phyloP scores from a whole-genome alignment of 345 rosid genomes.

The Bretschneidera sinensis region DNA sequence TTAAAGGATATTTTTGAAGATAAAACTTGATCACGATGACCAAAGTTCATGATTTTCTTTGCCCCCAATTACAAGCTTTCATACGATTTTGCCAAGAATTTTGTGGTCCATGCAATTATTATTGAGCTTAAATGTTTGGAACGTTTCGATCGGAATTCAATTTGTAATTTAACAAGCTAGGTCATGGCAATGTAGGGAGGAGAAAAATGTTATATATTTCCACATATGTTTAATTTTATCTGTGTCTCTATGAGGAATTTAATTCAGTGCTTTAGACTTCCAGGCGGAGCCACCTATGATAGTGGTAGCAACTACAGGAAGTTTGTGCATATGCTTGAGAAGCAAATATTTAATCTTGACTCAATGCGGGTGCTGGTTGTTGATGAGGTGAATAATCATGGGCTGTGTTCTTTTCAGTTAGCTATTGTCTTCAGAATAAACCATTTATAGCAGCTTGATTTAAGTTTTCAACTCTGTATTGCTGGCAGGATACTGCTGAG shows the following conservation, averaged over 20 bases:
- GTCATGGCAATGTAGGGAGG: background rate
- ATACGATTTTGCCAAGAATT: background rate
- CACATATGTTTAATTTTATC: too few relatives aligned
- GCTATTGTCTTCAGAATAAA: constrained; percentile 1
- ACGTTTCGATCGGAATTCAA: background rate
- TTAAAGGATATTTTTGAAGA: too few relatives aligned
- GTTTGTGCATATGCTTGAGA: constrained; percentile 85
- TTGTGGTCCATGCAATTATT: background rate
- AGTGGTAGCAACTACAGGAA: constrained; percentile 78
- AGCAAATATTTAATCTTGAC: constrained; percentile 65
- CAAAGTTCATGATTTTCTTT: background rate
- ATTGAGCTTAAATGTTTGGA: background rate
- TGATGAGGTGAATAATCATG: constrained; percentile 60
- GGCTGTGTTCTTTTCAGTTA: background rate
- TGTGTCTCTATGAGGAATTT: constrained; percentile 6
- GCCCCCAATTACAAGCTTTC: background rate
- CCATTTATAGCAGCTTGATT: background rate
- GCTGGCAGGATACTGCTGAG: background rate
- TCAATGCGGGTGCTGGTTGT: constrained; percentile 65
- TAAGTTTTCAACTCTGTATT: background rate
- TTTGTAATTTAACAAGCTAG: background rate
- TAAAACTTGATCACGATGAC: too few relatives aligned
- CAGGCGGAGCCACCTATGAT: constrained; percentile 96
- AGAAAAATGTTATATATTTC: background rate
- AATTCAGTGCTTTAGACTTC: constrained; percentile 16